Evolutionary conservation across 2,329 filamentous ascomycete genomes (phyloP), one percentile per base, ranked within the genome.

Genomic region (Huntiella bhutanensis): DNA sequence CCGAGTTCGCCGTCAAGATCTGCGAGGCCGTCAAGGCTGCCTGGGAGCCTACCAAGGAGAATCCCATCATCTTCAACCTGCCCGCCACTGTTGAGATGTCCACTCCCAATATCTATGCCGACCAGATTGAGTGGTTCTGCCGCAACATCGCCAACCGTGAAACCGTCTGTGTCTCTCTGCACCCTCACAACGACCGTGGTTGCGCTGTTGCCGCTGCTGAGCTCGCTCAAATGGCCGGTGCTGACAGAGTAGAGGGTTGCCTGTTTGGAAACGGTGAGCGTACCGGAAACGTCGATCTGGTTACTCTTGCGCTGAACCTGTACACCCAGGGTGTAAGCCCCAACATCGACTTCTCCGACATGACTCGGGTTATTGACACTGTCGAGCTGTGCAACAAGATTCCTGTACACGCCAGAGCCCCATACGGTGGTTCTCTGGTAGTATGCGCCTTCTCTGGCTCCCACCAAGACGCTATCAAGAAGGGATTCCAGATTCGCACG

Each of bases 111-210:
- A 74, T 95, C 41, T 98, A 91, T 60, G 91, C 91, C 43, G 91
- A 98, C 58, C 82, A 92, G 65, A 83, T 98, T 52, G 91, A 98
- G 61, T 93, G 84, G 65, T 98, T 98, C 63, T 93, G 85, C 67
- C 75, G 70, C 45, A 71, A 88, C 59, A 86, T 96, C 58, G 71
- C 72, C 0, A 82, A 94, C 61, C 71, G 87, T 45, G 80, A 94
- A 56, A 91, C 86, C 65, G 72, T 94, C 43, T 83, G 79, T 55
- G 82, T 96, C 6, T 92, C 83, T 51, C 71, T 96, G 46, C 91
- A 96, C 60, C 83, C 85, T 6, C 88, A 98, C 64, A 96, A 96
- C 58, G 91, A 96, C 61, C 73, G 91, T 52, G 88, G 88, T 16
- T 92, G 82, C 52, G 86, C 84, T 3, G 77, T 91, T 12, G 88